Base-by-base conservation (phyloP, 2,329 filamentous ascomycete species). In the Colletotrichum australisinense region DNA sequence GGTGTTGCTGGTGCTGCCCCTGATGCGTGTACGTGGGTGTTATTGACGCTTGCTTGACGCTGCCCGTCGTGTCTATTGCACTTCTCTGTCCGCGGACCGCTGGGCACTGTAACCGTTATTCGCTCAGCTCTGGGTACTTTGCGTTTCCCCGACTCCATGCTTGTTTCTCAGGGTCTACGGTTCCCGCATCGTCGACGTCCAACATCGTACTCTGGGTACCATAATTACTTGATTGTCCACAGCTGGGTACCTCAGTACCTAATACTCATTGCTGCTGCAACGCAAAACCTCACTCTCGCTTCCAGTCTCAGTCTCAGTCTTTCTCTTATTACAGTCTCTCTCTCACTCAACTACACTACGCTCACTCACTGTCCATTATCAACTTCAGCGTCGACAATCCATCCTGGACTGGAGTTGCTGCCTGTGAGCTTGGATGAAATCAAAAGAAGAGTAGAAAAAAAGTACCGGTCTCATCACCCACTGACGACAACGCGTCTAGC, bases 391-490 rank as follows among this genome's bases (percentile, higher is more conserved):
- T 49, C 8, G 42, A 49, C 68, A 59, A 52, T 52, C 38, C 52
- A 35, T 22, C 26, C 55, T 32, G 26, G 53, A 24, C 46, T 42
- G 42, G 24, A 63, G 4, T 12, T 63, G 46, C 24, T 63, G 32
- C 38, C 16, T 49, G 60, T n/a, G 46, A 67, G 57, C n/a, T 60
- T 46, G 49, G 26, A 53, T 26, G 16, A 58, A 55, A 58, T 46
- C 19, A 49, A 3, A 52, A 62, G 46, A 59, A 58, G 52, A 57
- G 38, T 9, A 35, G 0, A 12, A 12, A 35, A 63, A 35, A 49
- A 12, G 22, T 42, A 63, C 58, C 63, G 65, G 59, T 63, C 62
- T 69, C 69, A 63, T 57, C 69, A 72, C 69, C 49, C 52, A 63
- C 49, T 69, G 65, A 72, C 65, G 65, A 69, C 69, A 52, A 52